Percentiles rank a stretch among this genome's conserved stretches.
Evolutionary conservation across 2,329 filamentous ascomycete species (phyloP).

Genomic region (Phoma herbarum): DNA sequence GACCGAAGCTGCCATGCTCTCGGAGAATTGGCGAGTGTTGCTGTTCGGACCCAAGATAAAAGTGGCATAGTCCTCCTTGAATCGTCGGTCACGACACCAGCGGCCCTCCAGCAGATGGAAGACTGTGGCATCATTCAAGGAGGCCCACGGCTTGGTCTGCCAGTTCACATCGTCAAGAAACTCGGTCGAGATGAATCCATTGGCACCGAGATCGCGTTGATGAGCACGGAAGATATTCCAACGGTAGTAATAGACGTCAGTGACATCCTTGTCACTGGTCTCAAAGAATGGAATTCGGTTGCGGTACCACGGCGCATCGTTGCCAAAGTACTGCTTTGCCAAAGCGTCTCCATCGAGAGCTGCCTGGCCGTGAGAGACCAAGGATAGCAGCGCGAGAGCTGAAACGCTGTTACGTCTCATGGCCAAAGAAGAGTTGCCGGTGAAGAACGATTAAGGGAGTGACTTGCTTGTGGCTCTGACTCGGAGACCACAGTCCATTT

Average conservation of each 20-base stretch:
- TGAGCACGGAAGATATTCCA: constrained; percentile 57
- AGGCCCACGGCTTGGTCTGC: constrained; percentile 55
- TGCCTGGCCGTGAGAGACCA: constrained; percentile 15
- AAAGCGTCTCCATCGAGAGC: constrained; percentile 41
- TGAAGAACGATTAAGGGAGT: not conserved
- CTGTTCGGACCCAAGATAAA: constrained; percentile 54
- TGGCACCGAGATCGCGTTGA: constrained; percentile 54
- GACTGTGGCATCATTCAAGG: constrained; percentile 56
- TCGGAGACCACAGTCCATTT: not conserved
- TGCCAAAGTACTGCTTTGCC: constrained; percentile 50
- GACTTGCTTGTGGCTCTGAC: not conserved
- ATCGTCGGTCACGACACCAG: constrained; percentile 57
- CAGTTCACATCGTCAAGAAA: constrained; percentile 57
- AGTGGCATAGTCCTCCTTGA: constrained; percentile 55
- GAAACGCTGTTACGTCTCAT: constrained; percentile 12
- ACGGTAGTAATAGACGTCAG: constrained; percentile 58
- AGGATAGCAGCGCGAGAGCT: constrained; percentile 3
- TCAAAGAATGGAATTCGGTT: constrained; percentile 53
- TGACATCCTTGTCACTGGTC: constrained; percentile 50
- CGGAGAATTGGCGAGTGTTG: constrained; percentile 56
- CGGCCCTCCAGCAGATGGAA: constrained; percentile 57
- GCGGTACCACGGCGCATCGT: constrained; percentile 54
- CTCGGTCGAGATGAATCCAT: constrained; percentile 57
- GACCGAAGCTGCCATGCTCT: constrained; percentile 54
- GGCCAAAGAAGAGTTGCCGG: not conserved